Percentiles rank a stretch among this genome's conserved stretches.
phyloP scores from a whole-genome alignment of 2,329 filamentous ascomycete genomes.

The Xylariaceae sp. region DNA sequence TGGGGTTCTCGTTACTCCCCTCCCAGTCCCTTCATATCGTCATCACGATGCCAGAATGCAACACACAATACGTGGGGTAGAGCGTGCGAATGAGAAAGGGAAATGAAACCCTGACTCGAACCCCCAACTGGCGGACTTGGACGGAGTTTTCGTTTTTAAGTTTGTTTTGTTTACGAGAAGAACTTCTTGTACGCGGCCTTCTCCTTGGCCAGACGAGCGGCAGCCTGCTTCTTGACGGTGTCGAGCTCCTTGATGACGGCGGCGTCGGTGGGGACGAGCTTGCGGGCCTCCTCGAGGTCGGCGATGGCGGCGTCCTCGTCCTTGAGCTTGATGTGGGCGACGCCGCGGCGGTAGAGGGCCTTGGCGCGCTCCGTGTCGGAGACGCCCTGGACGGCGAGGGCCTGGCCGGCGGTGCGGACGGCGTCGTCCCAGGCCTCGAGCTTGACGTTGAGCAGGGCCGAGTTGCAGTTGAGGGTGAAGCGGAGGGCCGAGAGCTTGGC shows the following conservation, averaged over 20 bases:
- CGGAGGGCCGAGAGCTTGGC: conserved; percentile 66
- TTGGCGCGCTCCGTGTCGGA: conserved; percentile 80
- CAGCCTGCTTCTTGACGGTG: conserved; percentile 69
- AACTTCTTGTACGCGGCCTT: conserved; percentile 92
- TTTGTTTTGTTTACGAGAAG: conserved; percentile 49
- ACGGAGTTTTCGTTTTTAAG: too few species aligned
- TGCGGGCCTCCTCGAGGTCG: conserved; percentile 70
- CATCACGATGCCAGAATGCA: too few species aligned
- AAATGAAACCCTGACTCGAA: not conserved
- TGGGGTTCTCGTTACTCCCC: too few species aligned
- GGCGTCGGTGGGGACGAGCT: conserved; percentile 67
- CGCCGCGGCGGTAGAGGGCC: conserved; percentile 76
- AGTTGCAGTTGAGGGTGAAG: conserved; percentile 84
- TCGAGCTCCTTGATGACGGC: conserved; percentile 70
- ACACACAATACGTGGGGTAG: too few species aligned
- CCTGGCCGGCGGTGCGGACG: conserved; percentile 63
- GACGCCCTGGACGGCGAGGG: conserved; percentile 61
- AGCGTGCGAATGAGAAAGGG: too few species aligned
- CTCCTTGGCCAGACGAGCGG: conserved; percentile 75
- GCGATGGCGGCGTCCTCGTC: conserved; percentile 77
- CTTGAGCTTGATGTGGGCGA: conserved; percentile 70
- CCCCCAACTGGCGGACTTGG: too few species aligned
- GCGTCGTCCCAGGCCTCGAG: conserved; percentile 66
- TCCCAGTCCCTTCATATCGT: too few species aligned
- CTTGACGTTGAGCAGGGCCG: conserved; percentile 80